These are phyloP conservation scores for Scheffersomyces stambukii DNA, from an alignment of 1,139 yeast genomes.

Conservation along the genomic window DNA sequence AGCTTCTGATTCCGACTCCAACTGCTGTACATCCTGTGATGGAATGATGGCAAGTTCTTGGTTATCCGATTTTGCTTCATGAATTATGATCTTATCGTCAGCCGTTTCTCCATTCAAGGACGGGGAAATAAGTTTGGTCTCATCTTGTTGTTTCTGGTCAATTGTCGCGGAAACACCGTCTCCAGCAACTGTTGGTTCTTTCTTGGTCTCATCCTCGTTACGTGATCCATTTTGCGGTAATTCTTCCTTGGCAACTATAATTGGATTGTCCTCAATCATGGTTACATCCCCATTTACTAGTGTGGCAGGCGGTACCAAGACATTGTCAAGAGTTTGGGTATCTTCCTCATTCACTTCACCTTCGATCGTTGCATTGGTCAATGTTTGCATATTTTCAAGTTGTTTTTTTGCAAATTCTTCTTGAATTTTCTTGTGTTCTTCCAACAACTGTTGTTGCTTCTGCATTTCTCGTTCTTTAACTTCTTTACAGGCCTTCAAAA, in stretches of 20 bases:
- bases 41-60: constrained; percentile 1
- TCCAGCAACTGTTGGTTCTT: constrained; percentile 1
- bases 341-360: background rate
- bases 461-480: constrained; percentile 64
- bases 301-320: background rate
- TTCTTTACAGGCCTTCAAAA: constrained; percentile 71
- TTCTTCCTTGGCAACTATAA: too few relatives aligned
- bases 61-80: background rate
- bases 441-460: constrained; percentile 45
- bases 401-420: constrained; percentile 23
- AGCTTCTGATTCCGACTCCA: constrained; percentile 21
- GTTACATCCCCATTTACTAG: constrained; percentile 2
- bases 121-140: constrained; percentile 1
- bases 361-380: constrained; percentile 1
- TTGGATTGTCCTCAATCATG: background rate
- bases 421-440: constrained; percentile 30
- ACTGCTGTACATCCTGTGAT: background rate
- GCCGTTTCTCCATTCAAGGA: constrained; percentile 1
- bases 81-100: background rate
- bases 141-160: constrained; percentile 2
- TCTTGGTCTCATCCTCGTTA: background rate
- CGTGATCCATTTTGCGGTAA: background rate
- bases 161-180: too few relatives aligned
- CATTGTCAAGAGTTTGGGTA: background rate
- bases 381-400: constrained; percentile 6